Base-by-base conservation (phyloP, 768 basidiomycete species). In the Mycena galericulata region DNA sequence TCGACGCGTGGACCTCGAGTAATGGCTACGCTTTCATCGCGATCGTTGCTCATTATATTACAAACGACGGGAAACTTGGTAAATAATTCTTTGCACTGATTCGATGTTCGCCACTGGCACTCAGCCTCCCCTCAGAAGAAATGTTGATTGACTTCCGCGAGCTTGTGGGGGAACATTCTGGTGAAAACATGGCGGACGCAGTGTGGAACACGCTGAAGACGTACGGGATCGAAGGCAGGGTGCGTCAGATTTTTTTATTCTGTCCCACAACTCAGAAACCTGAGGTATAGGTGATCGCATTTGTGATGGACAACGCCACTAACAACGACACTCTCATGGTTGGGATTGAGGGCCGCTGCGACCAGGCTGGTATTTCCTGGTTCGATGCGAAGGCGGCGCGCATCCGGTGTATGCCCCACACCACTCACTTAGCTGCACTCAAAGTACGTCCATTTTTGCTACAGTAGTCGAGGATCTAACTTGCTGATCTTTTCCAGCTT, bases 21-120 rank as follows among this genome's bases (percentile, higher is more conserved):
- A 80, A 80, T 64, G 54, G 73, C 24, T 73, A 73, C 69, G 78
- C 75, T 6, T 79, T 78, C 60, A 32, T 78, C 3, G 76, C 74
- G 1, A 76, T 79, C 50, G 70, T 79, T 43, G 75, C 72, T 6
- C 77, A 78, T 49, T 79, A 74, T 36, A 27, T 27, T 74, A 64
- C 53, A 69, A n/a, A n/a, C n/a, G n/a, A n/a, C n/a, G n/a, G n/a
- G n/a, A n/a, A n/a, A n/a, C n/a, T n/a, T n/a, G n/a, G n/a, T n/a
- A n/a, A n/a, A n/a, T n/a, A n/a, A n/a, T n/a, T n/a, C n/a, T n/a
- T n/a, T n/a, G n/a, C n/a, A n/a, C n/a, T n/a, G n/a, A n/a, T n/a
- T n/a, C n/a, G n/a, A n/a, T n/a, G n/a, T n/a, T n/a, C n/a, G n/a
- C n/a, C n/a, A n/a, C n/a, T n/a, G n/a, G n/a, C n/a, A n/a, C n/a